Conservation (phyloP, 768 basidiomycete genomes). For the Suillus variegatus region DNA sequence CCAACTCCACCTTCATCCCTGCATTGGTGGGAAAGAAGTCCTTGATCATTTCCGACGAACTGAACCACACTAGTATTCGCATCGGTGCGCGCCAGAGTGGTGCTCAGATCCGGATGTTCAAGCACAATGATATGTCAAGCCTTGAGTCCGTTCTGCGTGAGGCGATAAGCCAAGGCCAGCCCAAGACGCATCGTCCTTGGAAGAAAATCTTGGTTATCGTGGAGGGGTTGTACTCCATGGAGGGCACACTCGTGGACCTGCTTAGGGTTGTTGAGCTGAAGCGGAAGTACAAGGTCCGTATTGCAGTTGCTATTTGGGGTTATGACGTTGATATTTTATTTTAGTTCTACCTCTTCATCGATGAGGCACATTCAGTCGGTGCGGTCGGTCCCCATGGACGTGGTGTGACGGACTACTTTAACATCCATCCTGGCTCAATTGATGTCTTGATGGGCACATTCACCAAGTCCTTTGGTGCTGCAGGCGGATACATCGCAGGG, state of each 20-base stretch:
- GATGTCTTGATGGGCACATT: constrained; percentile 99
- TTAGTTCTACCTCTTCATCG: constrained; percentile 94
- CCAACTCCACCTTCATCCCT: constrained; percentile 92
- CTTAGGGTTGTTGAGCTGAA: constrained; percentile 85
- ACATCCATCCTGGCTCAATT: constrained; percentile 73
- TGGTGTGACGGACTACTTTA: constrained; percentile 94
- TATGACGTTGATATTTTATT: constrained; percentile 3
- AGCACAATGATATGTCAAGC: constrained; percentile 91
- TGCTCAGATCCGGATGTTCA: constrained; percentile 89
- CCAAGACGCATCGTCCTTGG: constrained; percentile 97
- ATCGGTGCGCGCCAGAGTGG: constrained; percentile 90
- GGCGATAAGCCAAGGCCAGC: constrained; percentile 95
- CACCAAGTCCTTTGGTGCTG: constrained; percentile 92
- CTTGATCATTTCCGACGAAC: constrained; percentile 94
- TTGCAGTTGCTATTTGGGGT: background rate
- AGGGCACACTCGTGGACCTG: constrained; percentile 89
- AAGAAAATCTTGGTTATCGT: constrained; percentile 96
- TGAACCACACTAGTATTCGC: constrained; percentile 95
- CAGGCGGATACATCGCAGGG: constrained; percentile 94
- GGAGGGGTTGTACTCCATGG: constrained; percentile 98
- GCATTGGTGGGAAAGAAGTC: constrained; percentile 89
- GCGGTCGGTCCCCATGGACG: constrained; percentile 94
- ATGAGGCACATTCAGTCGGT: constrained; percentile 98
- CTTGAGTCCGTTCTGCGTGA: constrained; percentile 84
- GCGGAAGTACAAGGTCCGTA: constrained; percentile 87